Conservation (phyloP, 495 filamentous ascomycete species). For the Cenococcum geophilum region DNA sequence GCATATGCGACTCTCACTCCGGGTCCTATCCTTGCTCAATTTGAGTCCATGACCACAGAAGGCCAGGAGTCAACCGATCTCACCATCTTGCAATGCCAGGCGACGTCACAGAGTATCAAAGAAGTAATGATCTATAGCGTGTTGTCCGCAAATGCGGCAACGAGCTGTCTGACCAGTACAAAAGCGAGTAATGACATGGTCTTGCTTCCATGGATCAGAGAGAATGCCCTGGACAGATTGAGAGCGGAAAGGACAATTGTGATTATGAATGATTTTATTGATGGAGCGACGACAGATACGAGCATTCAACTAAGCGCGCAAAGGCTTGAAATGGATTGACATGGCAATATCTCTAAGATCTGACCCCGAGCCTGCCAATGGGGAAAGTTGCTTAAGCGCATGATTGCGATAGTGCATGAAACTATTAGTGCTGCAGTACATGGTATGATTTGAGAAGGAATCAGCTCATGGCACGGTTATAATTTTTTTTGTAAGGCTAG, state of each 20-base stretch:
- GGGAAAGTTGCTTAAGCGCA: no score
- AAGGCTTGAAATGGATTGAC: constrained; percentile 30
- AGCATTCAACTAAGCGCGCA: constrained; percentile 39
- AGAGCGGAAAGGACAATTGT: constrained; percentile 41
- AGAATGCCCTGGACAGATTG: constrained; percentile 39
- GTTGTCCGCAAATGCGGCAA: constrained; percentile 39
- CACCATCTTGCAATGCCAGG: constrained; percentile 48
- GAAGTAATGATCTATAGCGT: constrained; percentile 43
- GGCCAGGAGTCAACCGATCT: constrained; percentile 40
- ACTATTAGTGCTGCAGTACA: no score
- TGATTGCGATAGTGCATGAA: no score
- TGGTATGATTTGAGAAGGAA: no score
- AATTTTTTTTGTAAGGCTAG: no score
- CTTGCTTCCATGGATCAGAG: constrained; percentile 45
- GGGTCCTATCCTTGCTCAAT: constrained; percentile 41
- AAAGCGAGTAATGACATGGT: constrained; percentile 44
- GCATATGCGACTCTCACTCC: constrained; percentile 46
- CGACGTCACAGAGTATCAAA: constrained; percentile 45
- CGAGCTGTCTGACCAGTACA: constrained; percentile 43
- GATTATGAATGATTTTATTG: constrained; percentile 50
- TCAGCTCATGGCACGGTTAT: no score
- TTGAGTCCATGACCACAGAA: constrained; percentile 37
- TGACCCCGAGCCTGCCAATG: no score
- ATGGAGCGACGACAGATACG: constrained; percentile 46
- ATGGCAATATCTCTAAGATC: no score